These are phyloP conservation scores for Hyparrhenia diplandra DNA, from an alignment of 176 grass and related monocot genomes.

Conservation along the genomic window DNA sequence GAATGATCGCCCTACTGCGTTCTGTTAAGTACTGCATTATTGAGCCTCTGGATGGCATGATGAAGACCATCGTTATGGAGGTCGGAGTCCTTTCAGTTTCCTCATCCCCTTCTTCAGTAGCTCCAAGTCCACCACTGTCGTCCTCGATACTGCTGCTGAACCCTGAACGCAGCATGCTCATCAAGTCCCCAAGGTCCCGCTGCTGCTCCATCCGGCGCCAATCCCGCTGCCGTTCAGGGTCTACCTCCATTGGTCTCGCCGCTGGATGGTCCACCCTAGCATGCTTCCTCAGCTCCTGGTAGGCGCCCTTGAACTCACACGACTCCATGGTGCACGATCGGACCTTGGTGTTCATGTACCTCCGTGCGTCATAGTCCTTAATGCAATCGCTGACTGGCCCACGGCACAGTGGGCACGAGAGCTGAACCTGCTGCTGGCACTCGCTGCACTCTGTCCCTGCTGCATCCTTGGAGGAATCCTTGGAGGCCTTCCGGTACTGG, in stretches of 20 bases:
- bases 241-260: slow-evolving; percentile 61
- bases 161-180: slow-evolving; percentile 73
- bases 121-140: background rate
- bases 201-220: slow-evolving; percentile 87
- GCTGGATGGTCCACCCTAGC: slow-evolving; percentile 70
- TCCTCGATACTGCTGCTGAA: slow-evolving; percentile 26
- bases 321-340: slow-evolving; percentile 67
- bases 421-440: slow-evolving; percentile 29
- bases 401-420: slow-evolving; percentile 66
- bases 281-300: slow-evolving; percentile 68
- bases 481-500: slow-evolving; percentile 65
- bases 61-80: slow-evolving; percentile 60
- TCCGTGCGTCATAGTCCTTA: slow-evolving; percentile 53
- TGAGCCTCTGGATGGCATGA: slow-evolving; percentile 41
- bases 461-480: slow-evolving; percentile 56
- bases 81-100: slow-evolving; percentile 24
- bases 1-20: slow-evolving; percentile 28
- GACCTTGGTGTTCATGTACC: slow-evolving; percentile 61
- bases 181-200: slow-evolving; percentile 70
- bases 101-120: slow-evolving; percentile 31
- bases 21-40: slow-evolving; percentile 13
- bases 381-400: slow-evolving; percentile 59
- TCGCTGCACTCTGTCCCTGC: slow-evolving; percentile 21
- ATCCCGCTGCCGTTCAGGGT: slow-evolving; percentile 63
- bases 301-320: slow-evolving; percentile 61